Percentiles rank a stretch among this genome's conserved stretches.
phyloP scores from a whole-genome alignment of 2,329 filamentous ascomycete species.

The Thyridium curvatum region DNA sequence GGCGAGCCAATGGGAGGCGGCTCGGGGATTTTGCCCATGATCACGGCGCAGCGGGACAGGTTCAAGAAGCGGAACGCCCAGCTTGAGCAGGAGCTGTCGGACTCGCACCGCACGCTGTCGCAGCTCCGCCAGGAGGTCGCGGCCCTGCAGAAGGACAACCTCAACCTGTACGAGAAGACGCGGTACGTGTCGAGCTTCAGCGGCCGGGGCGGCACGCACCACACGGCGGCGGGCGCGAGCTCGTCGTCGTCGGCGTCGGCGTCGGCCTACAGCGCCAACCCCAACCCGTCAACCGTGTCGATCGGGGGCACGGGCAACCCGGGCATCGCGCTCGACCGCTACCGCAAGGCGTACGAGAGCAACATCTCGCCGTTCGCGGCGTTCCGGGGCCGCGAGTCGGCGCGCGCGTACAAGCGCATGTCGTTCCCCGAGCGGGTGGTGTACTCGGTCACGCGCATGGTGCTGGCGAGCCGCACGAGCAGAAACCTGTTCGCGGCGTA shows the following conservation, averaged over 20 bases:
- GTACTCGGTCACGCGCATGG: constrained; percentile 84
- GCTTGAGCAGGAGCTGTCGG: constrained; percentile 83
- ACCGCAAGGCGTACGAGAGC: constrained; percentile 87
- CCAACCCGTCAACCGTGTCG: constrained; percentile 68
- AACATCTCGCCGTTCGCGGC: constrained; percentile 94
- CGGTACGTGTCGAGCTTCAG: constrained; percentile 94
- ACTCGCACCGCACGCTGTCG: constrained; percentile 74
- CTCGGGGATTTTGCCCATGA: constrained; percentile 92
- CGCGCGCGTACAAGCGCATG: constrained; percentile 88
- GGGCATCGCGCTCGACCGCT: constrained; percentile 71
- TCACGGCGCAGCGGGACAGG: constrained; percentile 92
- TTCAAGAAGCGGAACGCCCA: constrained; percentile 96
- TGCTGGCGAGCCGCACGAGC: constrained; percentile 83
- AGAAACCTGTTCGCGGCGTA: constrained; percentile 92
- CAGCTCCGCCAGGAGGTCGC: constrained; percentile 86
- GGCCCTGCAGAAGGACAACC: constrained; percentile 90
- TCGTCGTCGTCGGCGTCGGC: constrained; percentile 53
- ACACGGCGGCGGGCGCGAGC: not conserved
- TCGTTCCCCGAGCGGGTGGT: constrained; percentile 83
- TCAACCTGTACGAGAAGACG: constrained; percentile 95
- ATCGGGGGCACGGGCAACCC: constrained; percentile 49
- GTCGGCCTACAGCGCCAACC: constrained; percentile 58
- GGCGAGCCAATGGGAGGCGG: constrained; percentile 66
- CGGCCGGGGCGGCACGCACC: constrained; percentile 50
- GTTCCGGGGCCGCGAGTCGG: constrained; percentile 88